A percentile compares a stretch with the other conserved stretches of the same genome.
Conservation (phyloP, 73 alveolate genomes). For the Urostyla sp. region DNA sequence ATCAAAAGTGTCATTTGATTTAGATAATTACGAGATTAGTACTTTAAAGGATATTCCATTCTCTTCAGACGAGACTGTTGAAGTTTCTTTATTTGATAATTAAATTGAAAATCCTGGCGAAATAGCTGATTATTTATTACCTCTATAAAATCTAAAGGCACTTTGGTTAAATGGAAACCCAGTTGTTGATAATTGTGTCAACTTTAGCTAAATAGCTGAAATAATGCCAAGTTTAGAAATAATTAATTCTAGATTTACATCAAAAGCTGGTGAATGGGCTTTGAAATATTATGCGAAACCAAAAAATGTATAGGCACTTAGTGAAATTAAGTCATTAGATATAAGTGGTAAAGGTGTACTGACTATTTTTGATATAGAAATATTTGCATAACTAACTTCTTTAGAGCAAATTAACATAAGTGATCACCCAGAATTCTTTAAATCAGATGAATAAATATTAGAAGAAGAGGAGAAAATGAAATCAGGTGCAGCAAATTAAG, state of each 20-base stretch:
- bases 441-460: constrained; percentile 47
- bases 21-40: constrained; percentile 46
- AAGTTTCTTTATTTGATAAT: constrained; percentile 54
- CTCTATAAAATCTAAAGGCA: constrained; percentile 76
- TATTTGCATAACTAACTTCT: constrained; percentile 56
- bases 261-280: constrained; percentile 85
- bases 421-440: constrained; percentile 69
- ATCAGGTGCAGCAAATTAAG: constrained; percentile 40
- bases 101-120: constrained; percentile 63
- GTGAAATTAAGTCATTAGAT: constrained; percentile 71
- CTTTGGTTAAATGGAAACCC: constrained; percentile 88
- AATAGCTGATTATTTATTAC: constrained; percentile 40
- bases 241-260: constrained; percentile 80
- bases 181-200: constrained; percentile 72
- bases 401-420: constrained; percentile 37
- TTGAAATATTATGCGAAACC: constrained; percentile 71
- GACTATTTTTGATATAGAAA: constrained; percentile 36
- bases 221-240: constrained; percentile 75
- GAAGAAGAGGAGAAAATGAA: constrained; percentile 54
- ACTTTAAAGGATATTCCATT: constrained; percentile 16
- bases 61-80: constrained; percentile 16
- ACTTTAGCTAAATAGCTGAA: constrained; percentile 73
- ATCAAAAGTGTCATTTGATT: constrained; percentile 4
- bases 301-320: constrained; percentile 58
- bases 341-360: constrained; percentile 76